Percentiles rank a stretch among this genome's conserved stretches.
Evolutionary conservation across 2,329 filamentous ascomycete species (phyloP).

Genomic region (Botrytis paeoniae): DNA sequence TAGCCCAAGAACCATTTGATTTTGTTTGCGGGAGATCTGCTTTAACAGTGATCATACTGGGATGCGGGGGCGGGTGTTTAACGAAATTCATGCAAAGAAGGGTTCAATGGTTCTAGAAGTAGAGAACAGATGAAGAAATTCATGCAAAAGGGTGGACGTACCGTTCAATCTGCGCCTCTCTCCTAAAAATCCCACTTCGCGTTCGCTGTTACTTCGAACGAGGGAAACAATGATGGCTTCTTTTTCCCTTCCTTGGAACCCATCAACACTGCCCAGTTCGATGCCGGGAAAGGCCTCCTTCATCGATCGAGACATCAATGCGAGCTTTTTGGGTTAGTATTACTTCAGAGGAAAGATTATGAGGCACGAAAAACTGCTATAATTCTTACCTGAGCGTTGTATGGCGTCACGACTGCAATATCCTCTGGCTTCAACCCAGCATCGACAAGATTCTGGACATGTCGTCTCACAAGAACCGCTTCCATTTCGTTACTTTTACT

Average conservation of each 20-base stretch:
- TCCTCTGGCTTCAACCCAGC: slow-evolving; percentile 79
- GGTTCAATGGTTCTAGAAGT: background rate
- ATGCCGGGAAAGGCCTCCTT: slow-evolving; percentile 80
- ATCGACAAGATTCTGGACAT: slow-evolving; percentile 72
- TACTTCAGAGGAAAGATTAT: background rate
- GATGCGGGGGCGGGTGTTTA: background rate
- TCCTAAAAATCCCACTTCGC: slow-evolving; percentile 87
- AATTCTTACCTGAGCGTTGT: slow-evolving; percentile 79
- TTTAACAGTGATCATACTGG: background rate
- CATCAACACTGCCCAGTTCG: slow-evolving; percentile 94
- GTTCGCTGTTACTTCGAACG: slow-evolving; percentile 84
- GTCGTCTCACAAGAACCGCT: slow-evolving; percentile 72
- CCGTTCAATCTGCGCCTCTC: slow-evolving; percentile 92
- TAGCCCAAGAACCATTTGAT: slow-evolving; percentile 7
- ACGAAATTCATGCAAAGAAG: slow-evolving; percentile 15
- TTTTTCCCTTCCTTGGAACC: slow-evolving; percentile 96
- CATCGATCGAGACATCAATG: slow-evolving; percentile 69
- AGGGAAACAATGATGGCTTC: slow-evolving; percentile 90
- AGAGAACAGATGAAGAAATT: slow-evolving; percentile 2
- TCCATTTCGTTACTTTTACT: slow-evolving; percentile 94
- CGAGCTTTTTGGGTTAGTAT: slow-evolving; percentile 52
- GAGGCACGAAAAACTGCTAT: background rate
- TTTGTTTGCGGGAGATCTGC: slow-evolving; percentile 6
- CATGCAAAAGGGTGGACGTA: slow-evolving; percentile 45
- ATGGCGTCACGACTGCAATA: slow-evolving; percentile 91